Base-by-base conservation (phyloP, 108 stramenopile species). In the Nannochloropsis salina region DNA sequence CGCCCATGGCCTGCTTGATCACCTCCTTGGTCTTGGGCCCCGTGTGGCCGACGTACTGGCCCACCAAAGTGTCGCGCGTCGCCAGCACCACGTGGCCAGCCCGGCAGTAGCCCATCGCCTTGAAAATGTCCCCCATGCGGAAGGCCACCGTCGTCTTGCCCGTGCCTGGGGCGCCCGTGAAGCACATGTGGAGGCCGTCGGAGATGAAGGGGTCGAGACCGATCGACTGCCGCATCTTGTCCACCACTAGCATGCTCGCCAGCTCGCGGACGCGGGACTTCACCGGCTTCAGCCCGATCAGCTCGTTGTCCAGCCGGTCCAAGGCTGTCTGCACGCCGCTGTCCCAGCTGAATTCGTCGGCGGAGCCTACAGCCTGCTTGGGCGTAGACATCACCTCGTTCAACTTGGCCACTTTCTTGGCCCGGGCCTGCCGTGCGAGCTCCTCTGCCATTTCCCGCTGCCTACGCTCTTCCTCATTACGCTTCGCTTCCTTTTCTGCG, bases 1-100 rank as follows among this genome's bases (percentile, higher is more conserved):
- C 91, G 42, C 91, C 91, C 93, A 97, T 95, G 80, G 96, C 95
- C 93, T 97, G 96, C 93, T 97, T 97, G 93, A 98, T 97, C 97
- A 97, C 96, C 87, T 97, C 98, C 95, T 97, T 98, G 83, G 96
- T 97, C 93, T 97, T 97, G 51, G 96, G 98, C 20, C 96, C 98
- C 43, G 98, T 98, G 94, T 98, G 98, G 80, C 98, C 98, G 82
- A 98, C 97, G 88, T 98, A 98, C 90, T 98, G 98, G 43, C 98
- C 98, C 10, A 97, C 96, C 83, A 98, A 95, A 91, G 96, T 96
- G 88, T 97, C 96, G 92, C 96, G 95, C 31, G 98, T 98, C 44
- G 98, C 96, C 83, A 97, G 94, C 61, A 98, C 96, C 80, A 97
- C 97, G 90, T 97, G 98, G 45, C 96, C 98, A 82, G 93, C 92